phyloP scores from a whole-genome alignment of 352 stramenopile genomes.

The Elongisporangium senticosum region DNA sequence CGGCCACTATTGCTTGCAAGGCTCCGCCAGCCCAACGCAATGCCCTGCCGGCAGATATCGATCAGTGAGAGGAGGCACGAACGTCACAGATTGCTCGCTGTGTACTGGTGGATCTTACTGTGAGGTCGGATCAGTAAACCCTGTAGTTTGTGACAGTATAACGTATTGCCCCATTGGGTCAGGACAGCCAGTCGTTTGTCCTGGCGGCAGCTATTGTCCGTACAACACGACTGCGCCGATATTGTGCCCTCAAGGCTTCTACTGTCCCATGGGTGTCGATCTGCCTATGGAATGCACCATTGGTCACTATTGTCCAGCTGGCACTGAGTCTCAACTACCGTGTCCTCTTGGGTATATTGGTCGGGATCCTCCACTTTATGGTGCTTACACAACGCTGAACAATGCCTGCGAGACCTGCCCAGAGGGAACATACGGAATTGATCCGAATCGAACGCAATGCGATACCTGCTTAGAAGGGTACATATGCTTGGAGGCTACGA shows the following conservation, averaged over 20 bases:
- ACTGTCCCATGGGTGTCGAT: slow-evolving; percentile 43
- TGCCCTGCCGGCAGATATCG: slow-evolving; percentile 50
- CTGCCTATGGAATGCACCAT: slow-evolving; percentile 31
- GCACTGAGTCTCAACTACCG: slow-evolving; percentile 41
- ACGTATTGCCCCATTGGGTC: slow-evolving; percentile 58
- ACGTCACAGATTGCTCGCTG: slow-evolving; percentile 27
- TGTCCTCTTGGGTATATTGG: slow-evolving; percentile 79
- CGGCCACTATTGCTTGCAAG: slow-evolving; percentile 64
- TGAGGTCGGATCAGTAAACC: slow-evolving; percentile 29
- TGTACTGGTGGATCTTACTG: slow-evolving; percentile 70
- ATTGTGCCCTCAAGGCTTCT: slow-evolving; percentile 66
- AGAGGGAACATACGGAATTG: slow-evolving; percentile 70
- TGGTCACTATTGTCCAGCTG: slow-evolving; percentile 72
- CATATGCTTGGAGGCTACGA: slow-evolving; percentile 77
- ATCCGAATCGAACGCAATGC: slow-evolving; percentile 72
- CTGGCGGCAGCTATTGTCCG: slow-evolving; percentile 64
- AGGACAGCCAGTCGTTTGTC: slow-evolving; percentile 45
- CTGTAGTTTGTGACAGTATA: slow-evolving; percentile 38
- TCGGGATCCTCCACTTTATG: slow-evolving; percentile 39
- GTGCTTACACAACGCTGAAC: slow-evolving; percentile 35
- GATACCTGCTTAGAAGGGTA: slow-evolving; percentile 70
- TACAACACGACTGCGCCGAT: slow-evolving; percentile 61
- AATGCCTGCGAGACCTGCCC: slow-evolving; percentile 75
- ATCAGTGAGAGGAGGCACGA: slow-evolving; percentile 24
- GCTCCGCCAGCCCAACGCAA: slow-evolving; percentile 19